phyloP scores from a whole-genome alignment of 495 filamentous ascomycete species.

The Penicillium ucsense region DNA sequence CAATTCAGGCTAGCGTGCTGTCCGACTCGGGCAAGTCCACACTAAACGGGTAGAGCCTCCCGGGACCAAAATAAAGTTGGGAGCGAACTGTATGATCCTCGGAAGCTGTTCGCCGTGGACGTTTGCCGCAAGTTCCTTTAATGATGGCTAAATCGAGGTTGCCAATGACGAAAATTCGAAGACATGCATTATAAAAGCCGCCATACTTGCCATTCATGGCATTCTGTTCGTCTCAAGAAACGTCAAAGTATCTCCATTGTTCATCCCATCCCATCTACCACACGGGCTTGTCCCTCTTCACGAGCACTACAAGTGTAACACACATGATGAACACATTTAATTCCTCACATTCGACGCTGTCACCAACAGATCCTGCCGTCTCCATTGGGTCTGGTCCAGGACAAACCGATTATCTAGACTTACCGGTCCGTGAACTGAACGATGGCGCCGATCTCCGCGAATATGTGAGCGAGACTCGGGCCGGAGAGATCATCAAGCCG shows the following conservation, averaged over 20 bases:
- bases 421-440: slow-evolving; percentile 55
- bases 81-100: background rate
- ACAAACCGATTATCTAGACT: slow-evolving; percentile 27
- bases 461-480: slow-evolving; percentile 49
- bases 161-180: too few species aligned
- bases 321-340: slow-evolving; percentile 11
- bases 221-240: too few species aligned
- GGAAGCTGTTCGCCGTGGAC: background rate
- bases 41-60: slow-evolving; percentile 1
- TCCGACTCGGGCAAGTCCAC: slow-evolving; percentile 15
- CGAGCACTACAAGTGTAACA: background rate
- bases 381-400: slow-evolving; percentile 15
- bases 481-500: slow-evolving; percentile 49
- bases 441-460: slow-evolving; percentile 51
- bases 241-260: background rate
- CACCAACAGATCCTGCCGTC: slow-evolving; percentile 13
- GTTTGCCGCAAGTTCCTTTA: background rate
- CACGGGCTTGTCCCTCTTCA: background rate
- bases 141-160: too few species aligned
- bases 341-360: slow-evolving; percentile 3
- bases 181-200: slow-evolving; percentile 8
- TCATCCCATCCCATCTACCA: background rate
- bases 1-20: slow-evolving; percentile 10
- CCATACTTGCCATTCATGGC: background rate
- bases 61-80: slow-evolving; percentile 2